A percentile compares a stretch with the other conserved stretches of the same genome.
Evolutionary conservation across 208 protist genomes (phyloP).

Genomic region (Acanthamoeba sp.): DNA sequence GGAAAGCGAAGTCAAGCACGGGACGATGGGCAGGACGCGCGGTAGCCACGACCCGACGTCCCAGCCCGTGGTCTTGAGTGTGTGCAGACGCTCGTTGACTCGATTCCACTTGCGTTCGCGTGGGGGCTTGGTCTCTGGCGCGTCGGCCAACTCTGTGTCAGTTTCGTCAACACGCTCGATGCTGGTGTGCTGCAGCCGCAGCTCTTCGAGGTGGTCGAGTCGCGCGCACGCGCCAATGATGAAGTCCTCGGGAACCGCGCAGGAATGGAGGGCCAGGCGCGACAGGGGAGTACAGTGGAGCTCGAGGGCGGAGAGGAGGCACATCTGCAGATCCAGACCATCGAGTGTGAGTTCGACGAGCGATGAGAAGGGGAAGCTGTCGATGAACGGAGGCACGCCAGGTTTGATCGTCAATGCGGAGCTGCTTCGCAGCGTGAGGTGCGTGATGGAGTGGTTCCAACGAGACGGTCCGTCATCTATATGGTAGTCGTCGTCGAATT

Average conservation of each 20-base stretch:
- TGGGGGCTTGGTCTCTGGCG: no score
- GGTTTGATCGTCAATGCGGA: background rate
- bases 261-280: background rate
- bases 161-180: no score
- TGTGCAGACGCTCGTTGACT: background rate
- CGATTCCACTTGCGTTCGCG: no score
- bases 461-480: background rate
- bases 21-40: background rate
- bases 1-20: background rate
- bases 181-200: no score
- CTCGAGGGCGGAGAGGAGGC: background rate
- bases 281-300: background rate
- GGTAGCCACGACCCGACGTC: background rate
- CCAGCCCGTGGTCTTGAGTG: background rate
- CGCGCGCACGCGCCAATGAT: background rate
- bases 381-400: background rate
- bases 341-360: background rate
- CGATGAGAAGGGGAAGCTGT: background rate
- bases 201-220: background rate
- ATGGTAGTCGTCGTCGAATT: background rate
- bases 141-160: no score
- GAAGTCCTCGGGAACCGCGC: background rate
- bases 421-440: background rate
- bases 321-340: background rate
- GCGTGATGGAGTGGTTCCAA: background rate